A percentile compares a stretch with the other conserved stretches of the same genome.
These are phyloP conservation scores for Brassica napus DNA, from an alignment of 345 rosid species.

Conservation along the genomic window Da-Ae NC_063442.1:11163501-11164000, in stretches of 20 bases:
- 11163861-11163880: conserved; percentile 69
- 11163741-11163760: conserved; percentile 54
- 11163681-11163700: conserved; percentile 91
- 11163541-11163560: conserved; percentile 89
- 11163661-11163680: conserved; percentile 99
- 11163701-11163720: conserved; percentile 64
- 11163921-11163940: conserved; percentile 94
- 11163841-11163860: conserved; percentile 66
- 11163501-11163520: conserved; percentile 47
- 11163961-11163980: conserved; percentile 65
- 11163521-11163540: conserved; percentile 54
- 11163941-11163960: conserved; percentile 82
- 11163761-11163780: conserved; percentile 81
- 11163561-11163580: conserved; percentile 69
- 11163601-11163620: conserved; percentile 96
- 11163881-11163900: conserved; percentile 99
- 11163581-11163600: conserved; percentile 98
- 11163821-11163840: conserved; percentile 70
- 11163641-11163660: conserved; percentile 97
- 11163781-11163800: conserved; percentile 92
- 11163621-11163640: conserved; percentile 93
- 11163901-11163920: conserved; percentile 94
- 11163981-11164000: conserved; percentile 86
- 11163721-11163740: conserved; percentile 61
- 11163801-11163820: conserved; percentile 80